These are phyloP conservation scores for Mentha longifolia DNA, from an alignment of 257 asterid species.

Conservation along the genomic window DNA sequence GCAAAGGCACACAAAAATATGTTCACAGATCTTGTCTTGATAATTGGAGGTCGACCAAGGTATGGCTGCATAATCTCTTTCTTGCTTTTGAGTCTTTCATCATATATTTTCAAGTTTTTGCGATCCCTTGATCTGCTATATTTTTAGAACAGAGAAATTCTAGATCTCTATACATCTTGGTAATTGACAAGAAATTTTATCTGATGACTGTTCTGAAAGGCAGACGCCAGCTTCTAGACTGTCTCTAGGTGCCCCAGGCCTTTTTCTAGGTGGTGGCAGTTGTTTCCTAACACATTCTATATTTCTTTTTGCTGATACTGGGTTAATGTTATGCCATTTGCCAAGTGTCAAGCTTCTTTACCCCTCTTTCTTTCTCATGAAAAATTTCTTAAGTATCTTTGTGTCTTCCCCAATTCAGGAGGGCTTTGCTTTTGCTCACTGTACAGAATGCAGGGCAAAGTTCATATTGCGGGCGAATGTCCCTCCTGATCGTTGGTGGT, in stretches of 20 bases:
- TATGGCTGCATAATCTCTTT: conserved; percentile 29
- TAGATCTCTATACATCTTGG: neutral
- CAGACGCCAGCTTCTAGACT: neutral
- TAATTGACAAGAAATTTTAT: neutral
- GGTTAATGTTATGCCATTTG: neutral
- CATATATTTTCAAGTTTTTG: conserved; percentile 7
- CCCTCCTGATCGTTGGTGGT: conserved; percentile 99
- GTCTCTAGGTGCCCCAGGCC: neutral
- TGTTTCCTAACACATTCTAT: neutral
- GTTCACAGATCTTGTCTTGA: conserved; percentile 99
- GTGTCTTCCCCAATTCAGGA: conserved; percentile 67
- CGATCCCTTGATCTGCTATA: conserved; percentile 11
- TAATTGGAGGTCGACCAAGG: conserved; percentile 99
- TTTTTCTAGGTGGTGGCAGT: neutral
- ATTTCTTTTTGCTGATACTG: conserved; percentile 5
- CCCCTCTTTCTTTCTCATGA: neutral
- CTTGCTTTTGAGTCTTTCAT: neutral
- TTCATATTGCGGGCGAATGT: conserved; percentile 96
- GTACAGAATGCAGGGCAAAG: conserved; percentile 97
- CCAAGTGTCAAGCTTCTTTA: neutral
- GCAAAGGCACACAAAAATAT: conserved; percentile 97
- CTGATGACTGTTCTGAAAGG: neutral
- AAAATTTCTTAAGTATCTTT: conserved; percentile 21
- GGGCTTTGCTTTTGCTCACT: conserved; percentile 99
- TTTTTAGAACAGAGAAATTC: neutral